Evolutionary conservation across 768 basidiomycete genomes (phyloP).

Genomic region (Daedaleopsis sinensis): DNA sequence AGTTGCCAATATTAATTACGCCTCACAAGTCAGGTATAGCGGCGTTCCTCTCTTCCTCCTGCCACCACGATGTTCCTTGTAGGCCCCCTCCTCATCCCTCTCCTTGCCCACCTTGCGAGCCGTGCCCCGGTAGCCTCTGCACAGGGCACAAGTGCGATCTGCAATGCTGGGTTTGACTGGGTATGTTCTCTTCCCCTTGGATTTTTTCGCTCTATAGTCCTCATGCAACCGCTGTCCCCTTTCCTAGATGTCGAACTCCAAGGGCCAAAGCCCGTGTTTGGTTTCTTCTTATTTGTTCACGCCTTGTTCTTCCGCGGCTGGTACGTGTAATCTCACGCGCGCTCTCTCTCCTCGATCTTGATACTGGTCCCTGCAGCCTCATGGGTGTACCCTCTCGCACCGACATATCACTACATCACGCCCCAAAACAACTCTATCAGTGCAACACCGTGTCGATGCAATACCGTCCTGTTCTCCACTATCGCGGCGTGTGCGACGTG

Average conservation of each 20-base stretch:
- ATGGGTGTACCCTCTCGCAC: slow-evolving; percentile 10
- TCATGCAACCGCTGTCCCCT: no score
- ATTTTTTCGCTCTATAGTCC: no score
- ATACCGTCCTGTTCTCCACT: slow-evolving; percentile 14
- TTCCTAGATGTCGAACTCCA: slow-evolving; percentile 14
- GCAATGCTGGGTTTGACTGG: background rate
- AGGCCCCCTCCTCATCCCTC: background rate
- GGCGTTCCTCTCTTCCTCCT: background rate
- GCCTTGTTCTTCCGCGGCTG: slow-evolving; percentile 2
- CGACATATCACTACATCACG: slow-evolving; percentile 13
- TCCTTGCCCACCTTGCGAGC: background rate
- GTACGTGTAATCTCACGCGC: background rate
- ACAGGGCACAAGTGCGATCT: slow-evolving; percentile 2
- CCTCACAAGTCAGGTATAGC: background rate
- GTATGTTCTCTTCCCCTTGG: no score
- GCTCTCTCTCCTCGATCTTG: no score
- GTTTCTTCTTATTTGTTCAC: slow-evolving; percentile 13
- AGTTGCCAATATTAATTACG: background rate
- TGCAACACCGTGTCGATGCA: slow-evolving; percentile 15
- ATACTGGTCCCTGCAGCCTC: slow-evolving; percentile 1
- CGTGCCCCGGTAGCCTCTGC: background rate
- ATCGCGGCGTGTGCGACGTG: slow-evolving; percentile 16
- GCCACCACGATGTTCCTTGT: background rate
- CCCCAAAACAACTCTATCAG: slow-evolving; percentile 1
- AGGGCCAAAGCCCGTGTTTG: slow-evolving; percentile 14